phyloP scores from a whole-genome alignment of 2,329 filamentous ascomycete species.

The Exophiala mesophila region DNA sequence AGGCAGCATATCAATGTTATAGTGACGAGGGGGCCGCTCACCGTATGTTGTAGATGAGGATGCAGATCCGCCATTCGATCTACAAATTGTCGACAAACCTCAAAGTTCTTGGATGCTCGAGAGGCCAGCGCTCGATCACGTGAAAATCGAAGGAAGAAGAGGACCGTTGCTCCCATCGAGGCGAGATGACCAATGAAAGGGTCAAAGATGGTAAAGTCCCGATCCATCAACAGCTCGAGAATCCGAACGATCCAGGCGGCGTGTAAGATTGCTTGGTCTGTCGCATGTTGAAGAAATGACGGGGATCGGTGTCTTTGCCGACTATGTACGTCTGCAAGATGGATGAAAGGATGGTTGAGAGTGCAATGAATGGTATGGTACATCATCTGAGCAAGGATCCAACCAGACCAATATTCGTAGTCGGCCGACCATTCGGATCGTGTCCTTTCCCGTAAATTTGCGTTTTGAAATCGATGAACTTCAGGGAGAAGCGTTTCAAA shows the following conservation, averaged over 20 bases:
- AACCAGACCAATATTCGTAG: constrained; percentile 20
- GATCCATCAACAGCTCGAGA: constrained; percentile 15
- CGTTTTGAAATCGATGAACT: constrained; percentile 20
- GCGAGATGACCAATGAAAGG: constrained; percentile 22
- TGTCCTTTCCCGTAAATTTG: constrained; percentile 11
- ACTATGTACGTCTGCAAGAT: constrained; percentile 17
- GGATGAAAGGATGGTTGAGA: constrained; percentile 23
- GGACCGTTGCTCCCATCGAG: constrained; percentile 16
- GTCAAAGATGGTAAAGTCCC: constrained; percentile 14
- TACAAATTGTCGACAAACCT: constrained; percentile 16
- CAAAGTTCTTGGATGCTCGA: constrained; percentile 16
- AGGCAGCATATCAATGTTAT: background rate
- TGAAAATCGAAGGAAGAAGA: constrained; percentile 21
- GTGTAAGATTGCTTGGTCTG: constrained; percentile 20
- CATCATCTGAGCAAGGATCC: constrained; percentile 20
- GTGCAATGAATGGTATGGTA: constrained; percentile 22
- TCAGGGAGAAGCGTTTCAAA: constrained; percentile 21
- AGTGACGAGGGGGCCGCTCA: constrained; percentile 3
- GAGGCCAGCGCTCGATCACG: constrained; percentile 15
- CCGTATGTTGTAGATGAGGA: constrained; percentile 19
- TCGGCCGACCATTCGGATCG: constrained; percentile 7
- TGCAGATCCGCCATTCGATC: constrained; percentile 11
- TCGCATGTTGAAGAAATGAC: constrained; percentile 23
- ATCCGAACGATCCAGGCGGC: constrained; percentile 19
- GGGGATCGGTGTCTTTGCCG: constrained; percentile 18